Evolutionary conservation across 768 basidiomycete species (phyloP).

Genomic region (Trametes sanguinea): DNA sequence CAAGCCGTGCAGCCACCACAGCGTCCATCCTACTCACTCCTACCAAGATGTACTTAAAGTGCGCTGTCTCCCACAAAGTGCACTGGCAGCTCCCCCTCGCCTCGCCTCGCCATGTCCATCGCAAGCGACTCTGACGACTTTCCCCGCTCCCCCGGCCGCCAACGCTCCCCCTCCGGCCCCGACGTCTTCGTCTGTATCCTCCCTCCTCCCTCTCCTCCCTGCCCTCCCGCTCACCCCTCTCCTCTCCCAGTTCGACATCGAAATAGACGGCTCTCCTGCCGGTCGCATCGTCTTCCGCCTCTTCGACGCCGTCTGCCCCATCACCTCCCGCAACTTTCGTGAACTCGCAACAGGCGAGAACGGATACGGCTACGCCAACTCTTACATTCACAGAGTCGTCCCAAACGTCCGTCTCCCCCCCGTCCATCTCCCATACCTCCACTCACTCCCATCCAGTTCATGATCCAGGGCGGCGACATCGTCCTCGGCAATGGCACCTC

Average conservation of each 20-base stretch:
- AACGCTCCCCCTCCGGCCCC: conserved; percentile 18
- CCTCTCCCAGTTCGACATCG: conserved; percentile 56
- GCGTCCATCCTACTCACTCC: too few relatives aligned
- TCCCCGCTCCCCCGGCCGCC: not conserved
- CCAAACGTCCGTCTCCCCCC: conserved; percentile 34
- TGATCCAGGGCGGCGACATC: conserved; percentile 45
- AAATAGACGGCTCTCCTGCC: conserved; percentile 57
- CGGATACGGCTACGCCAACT: conserved; percentile 72
- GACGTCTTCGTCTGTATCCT: conserved; percentile 30
- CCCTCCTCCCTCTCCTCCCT: not conserved
- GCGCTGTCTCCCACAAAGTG: too few relatives aligned
- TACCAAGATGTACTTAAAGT: too few relatives aligned
- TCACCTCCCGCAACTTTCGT: conserved; percentile 80
- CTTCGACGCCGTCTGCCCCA: conserved; percentile 81
- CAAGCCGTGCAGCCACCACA: too few relatives aligned
- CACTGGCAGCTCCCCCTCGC: too few relatives aligned
- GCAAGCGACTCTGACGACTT: not conserved
- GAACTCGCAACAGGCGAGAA: conserved; percentile 69
- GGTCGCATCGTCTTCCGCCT: conserved; percentile 84
- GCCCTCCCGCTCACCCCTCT: not conserved
- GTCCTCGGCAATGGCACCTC: conserved; percentile 37
- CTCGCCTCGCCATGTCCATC: not conserved
- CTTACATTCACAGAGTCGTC: conserved; percentile 64
- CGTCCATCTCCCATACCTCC: not conserved
- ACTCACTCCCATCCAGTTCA: conserved; percentile 31